Base-by-base conservation (phyloP, 129 eudicot genomes). In the Tagetes erecta region DNA sequence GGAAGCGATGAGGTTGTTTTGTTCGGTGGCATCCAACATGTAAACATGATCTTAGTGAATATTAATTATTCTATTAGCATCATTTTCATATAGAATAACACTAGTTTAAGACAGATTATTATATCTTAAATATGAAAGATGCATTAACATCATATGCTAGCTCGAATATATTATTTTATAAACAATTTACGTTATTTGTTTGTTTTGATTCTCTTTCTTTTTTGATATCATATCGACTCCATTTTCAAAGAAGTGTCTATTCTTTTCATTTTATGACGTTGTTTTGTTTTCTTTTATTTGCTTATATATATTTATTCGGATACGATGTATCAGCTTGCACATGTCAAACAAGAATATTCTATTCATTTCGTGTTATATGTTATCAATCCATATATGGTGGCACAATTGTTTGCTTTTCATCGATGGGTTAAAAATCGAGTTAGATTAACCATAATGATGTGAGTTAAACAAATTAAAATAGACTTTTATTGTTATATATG, bases 1-100 rank as follows among this genome's bases (percentile, higher is more conserved):
- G 39, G 64, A 30, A 57, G 64, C 6, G 64, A 33, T 59, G 14
- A 59, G 65, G 40, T 4, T 62, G 38, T 37, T n/a, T 44, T 62
- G 60, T 73, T 60, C 5, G 70, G 78, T 45, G 78, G 78, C 44
- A 73, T 60, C 78, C 36, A 73, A 73, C 70, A 73, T 45, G 70
- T 60, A 62, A 59, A 59, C 66, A 59, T 59, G 66, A 60, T 6
- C 60, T 58, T 46, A 41, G 58, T 59, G 77, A 42, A 13, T 20
- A 20, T 20, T 20, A 20, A 20, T 59, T 73, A 73, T 73, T 73
- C 77, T 36, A n/a, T 73, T 46, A 45, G 78, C 70, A 73, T 60
- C 55, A 59, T 10, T 58, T 34, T 42, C 68, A 76, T 31, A 3
- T 66, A 12, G 39, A 76, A 76, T 57, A 67, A 67, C 60, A 67